Conservation (phyloP, 345 rosid genomes). For the Brassica rapa region DNA sequence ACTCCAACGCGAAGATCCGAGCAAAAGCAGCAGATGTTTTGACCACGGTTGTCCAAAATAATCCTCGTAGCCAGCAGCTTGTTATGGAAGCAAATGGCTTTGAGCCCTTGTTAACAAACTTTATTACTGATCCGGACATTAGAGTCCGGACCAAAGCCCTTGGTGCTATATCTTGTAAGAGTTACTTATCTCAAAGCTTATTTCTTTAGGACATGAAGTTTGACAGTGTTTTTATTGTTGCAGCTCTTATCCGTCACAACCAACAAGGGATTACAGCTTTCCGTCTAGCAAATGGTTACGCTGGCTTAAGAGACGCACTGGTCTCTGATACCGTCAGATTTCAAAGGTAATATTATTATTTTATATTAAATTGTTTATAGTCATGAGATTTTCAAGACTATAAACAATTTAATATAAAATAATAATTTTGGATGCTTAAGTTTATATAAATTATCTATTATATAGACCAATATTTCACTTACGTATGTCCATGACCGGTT, state of each 20-base stretch:
- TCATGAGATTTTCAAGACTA: too few species aligned
- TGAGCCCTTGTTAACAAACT: constrained; percentile 70
- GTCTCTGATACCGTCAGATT: constrained; percentile 66
- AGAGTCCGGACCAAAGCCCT: constrained; percentile 75
- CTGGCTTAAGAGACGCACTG: constrained; percentile 77
- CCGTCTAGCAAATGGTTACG: constrained; percentile 87
- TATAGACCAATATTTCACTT: neutral
- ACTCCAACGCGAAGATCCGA: constrained; percentile 67
- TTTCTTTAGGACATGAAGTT: neutral
- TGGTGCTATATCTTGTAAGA: constrained; percentile 94
- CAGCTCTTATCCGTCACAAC: constrained; percentile 87
- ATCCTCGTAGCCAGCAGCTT: constrained; percentile 79
- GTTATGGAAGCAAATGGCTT: constrained; percentile 97
- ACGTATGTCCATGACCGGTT: neutral
- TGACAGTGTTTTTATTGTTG: constrained; percentile 31
- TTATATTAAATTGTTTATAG: too few species aligned
- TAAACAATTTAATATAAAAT: too few species aligned
- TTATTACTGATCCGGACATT: constrained; percentile 64
- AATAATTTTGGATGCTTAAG: neutral
- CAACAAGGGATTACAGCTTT: constrained; percentile 77
- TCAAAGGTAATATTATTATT: constrained; percentile 54
- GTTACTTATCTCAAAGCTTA: neutral
- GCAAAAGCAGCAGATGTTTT: constrained; percentile 94
- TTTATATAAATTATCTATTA: neutral
- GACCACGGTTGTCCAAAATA: constrained; percentile 87